Base-by-base conservation (phyloP, 1,284 basidiomycete species). In the Pisolithus thermaeus region DNA sequence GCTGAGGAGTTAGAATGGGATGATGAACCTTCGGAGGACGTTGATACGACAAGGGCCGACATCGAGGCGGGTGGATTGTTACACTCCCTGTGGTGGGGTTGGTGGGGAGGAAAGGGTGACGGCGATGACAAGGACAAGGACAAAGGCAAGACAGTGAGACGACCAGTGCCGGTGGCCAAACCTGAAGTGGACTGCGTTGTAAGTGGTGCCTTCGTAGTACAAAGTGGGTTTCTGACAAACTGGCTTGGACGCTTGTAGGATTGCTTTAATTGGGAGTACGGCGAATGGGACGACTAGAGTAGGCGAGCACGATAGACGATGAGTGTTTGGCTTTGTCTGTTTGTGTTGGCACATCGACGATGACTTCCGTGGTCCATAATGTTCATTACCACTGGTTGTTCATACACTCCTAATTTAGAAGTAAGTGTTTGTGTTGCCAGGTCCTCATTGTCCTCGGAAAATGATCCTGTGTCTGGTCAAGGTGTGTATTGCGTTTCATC, bases 211-310 rank as follows among this genome's bases (percentile, higher is more conserved):
- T 14, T 35, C 11, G 23, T 30, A 2, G 23, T 30, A 3, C 16
- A 40, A n/a, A 12, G n/a, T 43, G 14, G 35, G 22, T 14, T 43
- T 5, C 48, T 56, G 25, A 55, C 14, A 9, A 16, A 28, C n/a
- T 20, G 32, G 12, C n/a, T 3, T n/a, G 32, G 32, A 14, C 32
- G 14, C 32, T 27, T 5, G 42, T 50, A 86, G 82, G 84, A 87
- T 56, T 87, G 84, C 61, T 82, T 71, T 59, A 80, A 74, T 59
- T 87, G 84, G 84, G 78, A 84, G 55, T 87, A 75, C 59, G 83
- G 81, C 39, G 56, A 61, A 46, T 57, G 52, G 53, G 32, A 35
- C 32, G 32, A 35, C 32, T 35, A 35, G 32, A 35, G 32, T 35
- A 35, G 12, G 12, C 1, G 32, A 35, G 32, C 32, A 35, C 14